Conservation (phyloP, 306 rosid species). For the Acacia acuminata region DNA sequence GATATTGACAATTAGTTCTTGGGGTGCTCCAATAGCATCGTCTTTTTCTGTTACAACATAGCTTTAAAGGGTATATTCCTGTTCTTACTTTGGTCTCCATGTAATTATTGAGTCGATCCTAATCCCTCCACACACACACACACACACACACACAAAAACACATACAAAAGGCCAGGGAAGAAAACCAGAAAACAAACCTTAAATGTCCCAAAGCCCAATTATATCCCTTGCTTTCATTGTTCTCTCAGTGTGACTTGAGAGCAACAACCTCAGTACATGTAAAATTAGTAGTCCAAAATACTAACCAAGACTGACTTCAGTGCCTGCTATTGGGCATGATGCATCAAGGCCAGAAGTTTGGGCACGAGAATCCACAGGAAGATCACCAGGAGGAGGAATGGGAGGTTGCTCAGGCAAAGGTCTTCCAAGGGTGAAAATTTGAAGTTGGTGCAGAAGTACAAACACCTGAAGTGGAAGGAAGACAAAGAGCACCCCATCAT, state of each 20-base stretch:
- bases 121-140: too few relatives aligned
- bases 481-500: conserved; percentile 16
- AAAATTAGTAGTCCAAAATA: conserved; percentile 35
- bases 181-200: not conserved
- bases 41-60: too few relatives aligned
- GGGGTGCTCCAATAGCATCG: too few relatives aligned
- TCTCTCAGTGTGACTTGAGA: conserved; percentile 17
- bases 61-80: not conserved
- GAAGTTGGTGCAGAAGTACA: conserved; percentile 89
- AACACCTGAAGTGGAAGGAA: conserved; percentile 58
- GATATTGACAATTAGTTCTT: too few relatives aligned
- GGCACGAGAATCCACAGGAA: conserved; percentile 51
- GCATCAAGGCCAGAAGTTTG: conserved; percentile 60
- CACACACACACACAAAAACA: too few relatives aligned
- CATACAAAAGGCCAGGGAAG: not conserved
- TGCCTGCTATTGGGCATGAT: conserved; percentile 74
- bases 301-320: conserved; percentile 81
- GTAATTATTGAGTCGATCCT: not conserved
- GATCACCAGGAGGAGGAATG: conserved; percentile 57
- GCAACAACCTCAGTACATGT: conserved; percentile 19
- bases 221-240: conserved; percentile 7
- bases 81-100: not conserved
- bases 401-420: conserved; percentile 78
- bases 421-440: conserved; percentile 76
- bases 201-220: not conserved